Conservation (phyloP, 768 basidiomycete genomes). For the Lactarius akahatsu region DNA sequence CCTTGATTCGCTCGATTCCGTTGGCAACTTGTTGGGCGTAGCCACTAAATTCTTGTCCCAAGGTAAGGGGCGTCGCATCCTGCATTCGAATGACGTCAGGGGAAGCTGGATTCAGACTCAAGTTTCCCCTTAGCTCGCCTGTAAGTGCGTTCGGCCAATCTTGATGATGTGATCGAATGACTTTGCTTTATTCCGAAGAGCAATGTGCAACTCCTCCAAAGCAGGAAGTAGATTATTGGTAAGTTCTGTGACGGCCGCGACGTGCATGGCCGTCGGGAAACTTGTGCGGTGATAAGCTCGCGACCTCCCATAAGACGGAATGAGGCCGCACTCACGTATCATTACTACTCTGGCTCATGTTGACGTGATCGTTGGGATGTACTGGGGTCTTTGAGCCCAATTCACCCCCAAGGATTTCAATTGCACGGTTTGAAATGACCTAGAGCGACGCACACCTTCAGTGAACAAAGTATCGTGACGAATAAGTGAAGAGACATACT, state of each 20-base stretch:
- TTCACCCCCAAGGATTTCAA: conserved; percentile 93
- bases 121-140: conserved; percentile 43
- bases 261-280: conserved; percentile 99
- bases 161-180: conserved; percentile 92
- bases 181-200: conserved; percentile 77
- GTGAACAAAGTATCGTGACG: not conserved
- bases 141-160: conserved; percentile 96
- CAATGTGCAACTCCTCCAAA: conserved; percentile 77
- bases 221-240: conserved; percentile 79
- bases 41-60: conserved; percentile 98
- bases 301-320: not conserved
- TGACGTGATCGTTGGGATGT: conserved; percentile 99
- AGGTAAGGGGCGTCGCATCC: conserved; percentile 96
- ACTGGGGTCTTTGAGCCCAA: conserved; percentile 96
- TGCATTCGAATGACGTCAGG: conserved; percentile 36
- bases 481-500: conserved; percentile 42
- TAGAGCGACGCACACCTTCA: conserved; percentile 33
- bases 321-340: conserved; percentile 72
- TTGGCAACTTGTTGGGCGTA: conserved; percentile 95
- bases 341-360: conserved; percentile 98
- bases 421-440: conserved; percentile 98
- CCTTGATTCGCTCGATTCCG: conserved; percentile 82
- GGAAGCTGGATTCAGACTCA: conserved; percentile 1
- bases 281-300: conserved; percentile 42
- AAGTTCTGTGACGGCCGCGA: conserved; percentile 92